A percentile compares a stretch with the other conserved stretches of the same genome.
Conservation (phyloP, 2,329 filamentous ascomycete genomes). For the Dothiorella sarmentorum region DNA sequence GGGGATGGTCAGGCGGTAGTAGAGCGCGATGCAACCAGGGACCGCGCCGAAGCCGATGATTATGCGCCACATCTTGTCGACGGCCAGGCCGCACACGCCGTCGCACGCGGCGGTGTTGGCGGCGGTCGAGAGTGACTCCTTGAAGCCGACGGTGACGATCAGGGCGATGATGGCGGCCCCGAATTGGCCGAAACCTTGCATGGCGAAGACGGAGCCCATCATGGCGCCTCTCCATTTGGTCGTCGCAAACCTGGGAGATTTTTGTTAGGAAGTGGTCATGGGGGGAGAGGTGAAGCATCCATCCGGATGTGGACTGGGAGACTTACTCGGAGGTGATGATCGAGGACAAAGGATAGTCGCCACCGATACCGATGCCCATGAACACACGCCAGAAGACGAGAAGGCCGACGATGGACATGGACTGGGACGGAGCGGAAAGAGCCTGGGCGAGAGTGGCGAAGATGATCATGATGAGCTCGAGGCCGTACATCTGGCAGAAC, state of each 20-base stretch:
- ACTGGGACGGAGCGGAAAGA: slow-evolving; percentile 34
- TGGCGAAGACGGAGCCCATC: slow-evolving; percentile 83
- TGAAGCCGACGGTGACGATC: slow-evolving; percentile 70
- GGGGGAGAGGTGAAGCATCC: no score
- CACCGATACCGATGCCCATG: slow-evolving; percentile 49
- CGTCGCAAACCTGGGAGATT: slow-evolving; percentile 63
- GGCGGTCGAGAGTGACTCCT: slow-evolving; percentile 56
- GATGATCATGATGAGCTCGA: slow-evolving; percentile 40
- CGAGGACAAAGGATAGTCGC: slow-evolving; percentile 77
- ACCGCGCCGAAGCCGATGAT: slow-evolving; percentile 79
- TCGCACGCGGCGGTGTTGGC: slow-evolving; percentile 56
- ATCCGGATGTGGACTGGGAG: no score
- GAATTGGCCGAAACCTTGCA: slow-evolving; percentile 82
- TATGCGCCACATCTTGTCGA: slow-evolving; percentile 85
- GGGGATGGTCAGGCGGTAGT: slow-evolving; percentile 82
- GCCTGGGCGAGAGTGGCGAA: slow-evolving; percentile 38
- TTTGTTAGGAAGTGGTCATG: background rate
- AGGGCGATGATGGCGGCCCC: slow-evolving; percentile 71
- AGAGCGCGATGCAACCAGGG: slow-evolving; percentile 75
- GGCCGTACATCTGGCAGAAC: slow-evolving; percentile 84
- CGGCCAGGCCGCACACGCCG: slow-evolving; percentile 62
- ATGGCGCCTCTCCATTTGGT: slow-evolving; percentile 83
- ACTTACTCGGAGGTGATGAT: slow-evolving; percentile 75
- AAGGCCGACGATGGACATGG: slow-evolving; percentile 37
- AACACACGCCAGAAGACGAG: slow-evolving; percentile 41